Base-by-base conservation (phyloP, 1,139 yeast genomes). In the Hemisphaericaspora lyxosophila region DNA sequence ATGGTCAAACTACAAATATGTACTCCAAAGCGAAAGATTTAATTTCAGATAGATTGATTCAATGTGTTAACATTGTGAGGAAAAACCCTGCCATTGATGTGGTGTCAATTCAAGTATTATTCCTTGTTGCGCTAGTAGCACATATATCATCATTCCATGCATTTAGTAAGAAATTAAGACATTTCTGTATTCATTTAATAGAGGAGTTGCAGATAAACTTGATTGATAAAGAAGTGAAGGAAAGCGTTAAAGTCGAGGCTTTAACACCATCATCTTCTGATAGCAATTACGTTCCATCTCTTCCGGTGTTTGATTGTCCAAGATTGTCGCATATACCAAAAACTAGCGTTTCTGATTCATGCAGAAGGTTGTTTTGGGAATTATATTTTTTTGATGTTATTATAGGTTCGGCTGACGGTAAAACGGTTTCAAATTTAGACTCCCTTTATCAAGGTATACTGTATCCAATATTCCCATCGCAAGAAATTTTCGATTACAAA, bases 401-500 rank as follows among this genome's bases (percentile, higher is more conserved):
- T 26, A 70, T 72, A 41, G 78, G 78, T 0, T 72, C 77, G 3
- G 75, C 80, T 1, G 75, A 73, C 36, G 80, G 79, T n/a, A 60
- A 59, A 37, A 57, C 76, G 0, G 54, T 68, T 9, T 69, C 78
- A 2, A 48, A 54, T n/a, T 45, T 74, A 9, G 64, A 71, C 1
- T 47, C 58, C 1, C 40, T 60, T 1, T 51, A 60, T 16, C 55
- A 64, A 19, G 50, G 58, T 22, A 60, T 67, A 4, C 44, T 60
- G 1, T 71, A 57, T 45, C 80, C 80, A 1, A 41, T 49, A 0
- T 42, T 44, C 1, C 70, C 73, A 2, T 40, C 66, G 1, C 49
- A 57, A 13, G 49, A 50, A 3, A 53, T 45, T 3, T 74, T 73
- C 48, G 79, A 75, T 45, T 75, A 64, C 46, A 69, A 67, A 38